Evolutionary conservation across 306 rosid genomes (phyloP).

Genomic region (Vigna radiata): DNA sequence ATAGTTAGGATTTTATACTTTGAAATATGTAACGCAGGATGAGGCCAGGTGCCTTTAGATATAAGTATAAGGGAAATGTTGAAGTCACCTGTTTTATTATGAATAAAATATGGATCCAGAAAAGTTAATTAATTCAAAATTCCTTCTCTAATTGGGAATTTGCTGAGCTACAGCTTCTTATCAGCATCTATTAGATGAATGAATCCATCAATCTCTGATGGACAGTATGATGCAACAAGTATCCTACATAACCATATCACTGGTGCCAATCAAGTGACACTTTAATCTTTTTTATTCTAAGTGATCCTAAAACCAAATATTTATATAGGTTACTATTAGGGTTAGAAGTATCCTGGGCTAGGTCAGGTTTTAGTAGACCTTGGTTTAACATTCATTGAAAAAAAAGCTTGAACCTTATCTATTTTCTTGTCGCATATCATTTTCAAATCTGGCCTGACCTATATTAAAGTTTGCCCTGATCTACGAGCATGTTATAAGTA

Average conservation of each 20-base stretch:
- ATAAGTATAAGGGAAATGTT: not conserved
- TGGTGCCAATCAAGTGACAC: not conserved
- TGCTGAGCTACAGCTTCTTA: not conserved
- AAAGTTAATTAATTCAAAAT: not conserved
- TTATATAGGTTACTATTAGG: not conserved
- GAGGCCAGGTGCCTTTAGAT: not conserved
- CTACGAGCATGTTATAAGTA: too few relatives aligned
- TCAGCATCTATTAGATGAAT: not conserved
- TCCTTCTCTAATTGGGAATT: not conserved
- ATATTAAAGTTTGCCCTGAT: too few relatives aligned
- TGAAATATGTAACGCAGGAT: not conserved
- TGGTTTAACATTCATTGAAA: too few relatives aligned
- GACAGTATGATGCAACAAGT: conserved; percentile 32
- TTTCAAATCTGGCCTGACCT: too few relatives aligned
- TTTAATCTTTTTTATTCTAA: not conserved
- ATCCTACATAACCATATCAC: not conserved
- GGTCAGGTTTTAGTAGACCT: too few relatives aligned
- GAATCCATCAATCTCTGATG: conserved; percentile 7
- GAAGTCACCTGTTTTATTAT: not conserved
- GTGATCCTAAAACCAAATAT: conserved; percentile 14
- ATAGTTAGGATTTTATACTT: not conserved
- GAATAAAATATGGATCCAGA: not conserved
- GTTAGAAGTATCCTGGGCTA: not conserved
- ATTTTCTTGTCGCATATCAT: too few relatives aligned
- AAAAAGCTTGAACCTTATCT: too few relatives aligned